These are phyloP conservation scores for Agrocybe chaxingu DNA, from an alignment of 768 basidiomycete genomes.

Conservation along the genomic window DNA sequence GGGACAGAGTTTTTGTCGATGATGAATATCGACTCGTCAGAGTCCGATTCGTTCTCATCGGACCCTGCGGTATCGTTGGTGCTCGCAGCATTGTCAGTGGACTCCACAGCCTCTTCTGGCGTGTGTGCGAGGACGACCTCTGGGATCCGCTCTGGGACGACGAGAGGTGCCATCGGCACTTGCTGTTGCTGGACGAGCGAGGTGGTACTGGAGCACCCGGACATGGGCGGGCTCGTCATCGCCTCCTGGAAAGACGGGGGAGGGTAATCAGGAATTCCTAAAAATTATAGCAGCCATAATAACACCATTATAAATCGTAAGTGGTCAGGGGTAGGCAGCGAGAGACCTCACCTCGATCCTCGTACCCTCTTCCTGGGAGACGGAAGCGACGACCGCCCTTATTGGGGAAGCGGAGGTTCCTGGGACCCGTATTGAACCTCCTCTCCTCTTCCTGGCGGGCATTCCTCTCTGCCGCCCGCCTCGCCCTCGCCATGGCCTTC, in stretches of 20 bases:
- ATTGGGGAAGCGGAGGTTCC: constrained; percentile 21
- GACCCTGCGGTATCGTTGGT: constrained; percentile 8
- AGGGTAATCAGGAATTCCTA: constrained; percentile 46
- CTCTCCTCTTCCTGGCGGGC: constrained; percentile 37
- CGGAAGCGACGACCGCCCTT: constrained; percentile 20
- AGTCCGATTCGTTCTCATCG: constrained; percentile 32
- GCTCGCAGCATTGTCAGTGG: constrained; percentile 3
- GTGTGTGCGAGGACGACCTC: constrained; percentile 16
- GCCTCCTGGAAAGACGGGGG: constrained; percentile 75
- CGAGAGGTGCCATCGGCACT: no score
- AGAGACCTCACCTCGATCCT: constrained; percentile 22
- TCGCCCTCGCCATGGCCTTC: constrained; percentile 27
- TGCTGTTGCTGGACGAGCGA: constrained; percentile 27
- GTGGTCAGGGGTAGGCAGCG: background rate
- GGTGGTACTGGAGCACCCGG: constrained; percentile 34
- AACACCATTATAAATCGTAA: background rate
- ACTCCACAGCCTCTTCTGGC: background rate
- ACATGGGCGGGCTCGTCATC: constrained; percentile 42
- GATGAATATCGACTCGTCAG: constrained; percentile 52
- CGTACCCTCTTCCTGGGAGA: constrained; percentile 23
- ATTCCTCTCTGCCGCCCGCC: constrained; percentile 35
- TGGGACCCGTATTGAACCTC: constrained; percentile 42
- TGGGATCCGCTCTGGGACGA: constrained; percentile 18
- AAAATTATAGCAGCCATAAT: background rate
- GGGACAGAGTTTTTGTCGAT: constrained; percentile 45